Percentiles rank a stretch among this genome's conserved stretches.
Evolutionary conservation across 257 asterid genomes (phyloP).

Genomic region (Capsicum baccatum): DNA sequence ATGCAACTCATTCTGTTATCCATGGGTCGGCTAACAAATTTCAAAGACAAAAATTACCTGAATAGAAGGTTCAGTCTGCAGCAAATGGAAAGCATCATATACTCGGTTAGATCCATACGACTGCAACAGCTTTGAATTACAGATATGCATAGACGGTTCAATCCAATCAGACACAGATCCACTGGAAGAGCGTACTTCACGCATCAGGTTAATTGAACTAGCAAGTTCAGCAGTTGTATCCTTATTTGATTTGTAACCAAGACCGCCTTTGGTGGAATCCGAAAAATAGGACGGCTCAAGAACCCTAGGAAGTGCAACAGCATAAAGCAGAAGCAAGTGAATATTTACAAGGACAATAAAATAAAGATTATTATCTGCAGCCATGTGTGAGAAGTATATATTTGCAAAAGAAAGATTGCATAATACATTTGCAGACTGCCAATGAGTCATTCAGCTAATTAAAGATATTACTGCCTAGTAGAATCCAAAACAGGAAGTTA

Average conservation of each 20-base stretch:
- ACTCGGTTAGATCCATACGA: constrained; percentile 49
- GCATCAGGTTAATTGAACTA: constrained; percentile 33
- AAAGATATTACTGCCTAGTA: background rate
- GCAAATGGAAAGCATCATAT: constrained; percentile 59
- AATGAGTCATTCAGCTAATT: background rate
- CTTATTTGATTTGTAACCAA: constrained; percentile 25
- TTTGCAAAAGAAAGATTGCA: background rate
- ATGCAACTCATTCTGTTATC: background rate
- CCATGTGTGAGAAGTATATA: background rate
- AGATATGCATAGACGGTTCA: constrained; percentile 53
- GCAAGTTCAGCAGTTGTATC: constrained; percentile 33
- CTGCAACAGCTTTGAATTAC: constrained; percentile 39
- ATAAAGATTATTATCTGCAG: background rate
- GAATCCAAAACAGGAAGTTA: too few relatives aligned
- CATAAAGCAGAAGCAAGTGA: background rate
- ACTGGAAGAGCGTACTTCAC: constrained; percentile 26
- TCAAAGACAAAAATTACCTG: constrained; percentile 48
- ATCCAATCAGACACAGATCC: constrained; percentile 58
- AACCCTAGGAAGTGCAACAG: constrained; percentile 44
- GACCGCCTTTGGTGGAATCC: constrained; percentile 20
- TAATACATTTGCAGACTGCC: background rate
- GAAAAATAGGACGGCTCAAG: constrained; percentile 39
- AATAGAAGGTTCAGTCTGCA: constrained; percentile 69
- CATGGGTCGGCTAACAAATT: background rate
- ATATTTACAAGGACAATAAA: background rate